Evolutionary conservation across 768 basidiomycete species (phyloP), one percentile per base, ranked within the genome.

Genomic region (Tricholoma sp.): DNA sequence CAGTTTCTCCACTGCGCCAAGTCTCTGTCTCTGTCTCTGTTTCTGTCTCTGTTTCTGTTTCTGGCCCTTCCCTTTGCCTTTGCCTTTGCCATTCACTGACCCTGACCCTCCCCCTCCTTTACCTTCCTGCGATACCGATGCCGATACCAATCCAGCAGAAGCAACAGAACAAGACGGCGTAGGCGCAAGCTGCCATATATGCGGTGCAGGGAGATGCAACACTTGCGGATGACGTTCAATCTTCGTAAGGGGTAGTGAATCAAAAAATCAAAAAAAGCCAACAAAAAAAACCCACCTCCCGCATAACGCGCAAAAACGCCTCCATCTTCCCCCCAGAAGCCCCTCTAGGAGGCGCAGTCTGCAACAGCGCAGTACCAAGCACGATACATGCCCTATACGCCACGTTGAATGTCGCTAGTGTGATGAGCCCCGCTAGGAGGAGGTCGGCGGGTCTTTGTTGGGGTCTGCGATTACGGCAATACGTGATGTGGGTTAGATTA

Each of bases 201-300:
- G 91, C 0, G 91, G 92, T 10, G 89, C 85, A 1, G 89, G 86
- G 10, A 96, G 80, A 66, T 92, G 89, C 0, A 89, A 67, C 22
- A 97, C 88, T 59, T 89, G 81, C 0, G 91, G 89, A 60, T 96
- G 92, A 2, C 86, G 79, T 66, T 94, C 91, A 59, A 95, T 80
- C 89, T 92, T 27, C 5, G 60, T 10, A 5, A n/a, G n/a, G n/a
- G n/a, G n/a, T n/a, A n/a, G n/a, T n/a, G n/a, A n/a, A n/a, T n/a
- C n/a, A n/a, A n/a, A n/a, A n/a, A n/a, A n/a, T n/a, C n/a, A n/a
- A n/a, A n/a, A n/a, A n/a, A n/a, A n/a, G n/a, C n/a, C n/a, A n/a
- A n/a, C n/a, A n/a, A n/a, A n/a, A n/a, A n/a, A n/a, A n/a, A n/a
- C 53, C 21, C 7, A 18, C 21, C 18, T 35, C 35, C 29, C 39